These are phyloP conservation scores for Dichotomopilus funicola DNA, from an alignment of 2,329 filamentous ascomycete genomes.

Conservation along the genomic window DNA sequence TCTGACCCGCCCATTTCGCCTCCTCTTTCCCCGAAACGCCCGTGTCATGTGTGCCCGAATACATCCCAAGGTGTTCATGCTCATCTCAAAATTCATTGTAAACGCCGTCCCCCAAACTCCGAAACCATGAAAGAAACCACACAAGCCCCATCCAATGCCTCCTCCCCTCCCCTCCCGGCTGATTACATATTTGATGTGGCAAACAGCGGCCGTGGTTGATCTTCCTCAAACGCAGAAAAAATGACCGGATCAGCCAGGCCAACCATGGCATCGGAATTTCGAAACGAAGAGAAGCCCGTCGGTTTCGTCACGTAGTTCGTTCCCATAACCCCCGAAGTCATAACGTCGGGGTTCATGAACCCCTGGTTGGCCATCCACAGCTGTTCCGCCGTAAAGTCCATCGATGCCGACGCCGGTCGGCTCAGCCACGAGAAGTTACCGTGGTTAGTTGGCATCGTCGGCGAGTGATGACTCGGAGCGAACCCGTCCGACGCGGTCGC, in stretches of 20 bases:
- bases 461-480: constrained; percentile 7
- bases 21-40: no score
- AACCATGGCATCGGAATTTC: constrained; percentile 50
- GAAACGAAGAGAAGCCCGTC: constrained; percentile 39
- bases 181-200: neutral
- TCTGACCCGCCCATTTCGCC: no score
- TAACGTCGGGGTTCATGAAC: neutral
- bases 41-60: neutral
- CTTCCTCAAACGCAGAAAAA: constrained; percentile 45
- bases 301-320: constrained; percentile 51
- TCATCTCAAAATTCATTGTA: no score
- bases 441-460: constrained; percentile 6
- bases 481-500: constrained; percentile 25
- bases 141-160: neutral
- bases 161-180: no score
- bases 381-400: constrained; percentile 7
- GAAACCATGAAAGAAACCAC: neutral
- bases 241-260: constrained; percentile 55
- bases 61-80: neutral
- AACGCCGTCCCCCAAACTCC: neutral
- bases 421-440: constrained; percentile 5
- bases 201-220: constrained; percentile 30
- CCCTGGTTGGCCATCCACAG: constrained; percentile 7
- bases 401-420: constrained; percentile 4
- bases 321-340: constrained; percentile 34